Base-by-base conservation (phyloP, 306 rosid species). In the Malus asiatica region DNA sequence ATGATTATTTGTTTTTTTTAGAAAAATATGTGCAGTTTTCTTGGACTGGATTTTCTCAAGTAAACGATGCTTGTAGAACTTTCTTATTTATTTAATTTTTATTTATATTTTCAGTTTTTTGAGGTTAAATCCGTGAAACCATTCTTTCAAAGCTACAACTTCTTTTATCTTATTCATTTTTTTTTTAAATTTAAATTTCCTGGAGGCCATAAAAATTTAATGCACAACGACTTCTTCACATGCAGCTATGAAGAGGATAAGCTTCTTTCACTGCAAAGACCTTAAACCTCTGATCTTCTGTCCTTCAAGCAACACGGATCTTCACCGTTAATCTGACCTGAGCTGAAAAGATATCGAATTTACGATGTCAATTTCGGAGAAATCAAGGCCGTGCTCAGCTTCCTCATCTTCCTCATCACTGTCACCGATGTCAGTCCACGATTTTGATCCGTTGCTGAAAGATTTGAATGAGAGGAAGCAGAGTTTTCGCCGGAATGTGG, bases 391-490 rank as follows among this genome's bases (percentile, higher is more conserved):
- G 2, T 78, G 82, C 2, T 71, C 78, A 9, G 46, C 78, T 2
- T 81, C 72, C 15, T 64, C 88, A 11, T 76, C 83, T 1, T 58
- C 71, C 22, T 67, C 82, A n/a, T 75, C 65, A 12, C 9, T 82
- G 32, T 75, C 82, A 2, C 74, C 81, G 4, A 16, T 55, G 32
- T 40, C 84, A 1, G 81, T 66, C 73, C 76, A 83, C 72, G 95
- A 85, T 57, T 83, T 89, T 68, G 99, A 92, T 84, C 98, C 99
- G 0, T 63, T 89, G 86, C 83, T 96, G 5, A 88, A 86, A 75
- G 97, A 90, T 86, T 90, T 96, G 82, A 88, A 89, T 69, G 97
- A 96, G 79, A 96, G 82, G 58, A 96, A 96, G 64, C 99, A 92
- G 86, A 92, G 80, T 71, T 92, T 96, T 81, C 80, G 97, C 71